A percentile compares a stretch with the other conserved stretches of the same genome.
These are phyloP conservation scores for Aphanomyces cochlioides DNA, from an alignment of 352 stramenopile genomes.

Conservation along the genomic window DNA sequence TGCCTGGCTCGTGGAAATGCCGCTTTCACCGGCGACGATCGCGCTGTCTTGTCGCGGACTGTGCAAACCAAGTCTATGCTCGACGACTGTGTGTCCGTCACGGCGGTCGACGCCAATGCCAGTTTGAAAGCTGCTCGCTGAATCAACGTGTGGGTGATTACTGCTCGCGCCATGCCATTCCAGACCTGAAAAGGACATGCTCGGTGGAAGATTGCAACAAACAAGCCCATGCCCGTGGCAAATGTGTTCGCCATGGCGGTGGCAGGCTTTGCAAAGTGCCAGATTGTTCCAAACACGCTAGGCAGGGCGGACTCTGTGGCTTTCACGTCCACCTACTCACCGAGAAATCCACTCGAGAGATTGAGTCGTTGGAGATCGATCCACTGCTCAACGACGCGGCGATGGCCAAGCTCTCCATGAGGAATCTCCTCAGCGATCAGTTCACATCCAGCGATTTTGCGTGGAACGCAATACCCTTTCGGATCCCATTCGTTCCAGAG, in stretches of 20 bases:
- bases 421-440: no score
- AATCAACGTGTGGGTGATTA: no score
- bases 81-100: neutral
- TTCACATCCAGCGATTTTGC: no score
- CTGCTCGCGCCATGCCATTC: no score
- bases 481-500: no score
- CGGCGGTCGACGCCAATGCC: neutral
- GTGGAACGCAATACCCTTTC: no score
- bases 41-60: neutral
- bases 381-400: no score
- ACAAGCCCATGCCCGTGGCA: conserved; percentile 69
- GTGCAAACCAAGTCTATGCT: conserved; percentile 4
- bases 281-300: neutral
- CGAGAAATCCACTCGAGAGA: no score
- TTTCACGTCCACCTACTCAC: no score
- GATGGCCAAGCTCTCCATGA: no score
- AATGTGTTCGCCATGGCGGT: conserved; percentile 31
- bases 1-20: neutral
- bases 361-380: no score
- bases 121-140: neutral
- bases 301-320: neutral
- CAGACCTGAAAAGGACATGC: conserved; percentile 33
- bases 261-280: neutral
- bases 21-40: neutral
- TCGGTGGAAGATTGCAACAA: conserved; percentile 69